phyloP scores from a whole-genome alignment of 2,329 filamentous ascomycete genomes.

The Beauveria varroae region DNA sequence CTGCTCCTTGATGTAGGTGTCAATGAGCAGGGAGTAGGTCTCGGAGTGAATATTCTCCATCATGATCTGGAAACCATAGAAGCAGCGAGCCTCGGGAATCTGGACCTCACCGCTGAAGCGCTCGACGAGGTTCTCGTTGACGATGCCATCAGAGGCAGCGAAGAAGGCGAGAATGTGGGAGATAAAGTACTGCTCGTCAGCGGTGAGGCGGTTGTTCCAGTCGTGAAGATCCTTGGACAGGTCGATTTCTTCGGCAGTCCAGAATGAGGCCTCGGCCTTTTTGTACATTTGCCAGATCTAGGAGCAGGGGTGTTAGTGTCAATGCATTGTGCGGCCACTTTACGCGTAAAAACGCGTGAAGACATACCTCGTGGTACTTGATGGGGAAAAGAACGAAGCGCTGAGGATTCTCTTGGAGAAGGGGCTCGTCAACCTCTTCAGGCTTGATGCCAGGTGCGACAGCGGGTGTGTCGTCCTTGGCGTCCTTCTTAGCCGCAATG shows the following conservation, averaged over 20 bases:
- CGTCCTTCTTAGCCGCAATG: constrained; percentile 43
- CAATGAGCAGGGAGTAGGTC: constrained; percentile 97
- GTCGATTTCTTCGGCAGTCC: constrained; percentile 99
- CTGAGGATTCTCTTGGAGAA: constrained; percentile 90
- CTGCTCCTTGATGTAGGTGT: constrained; percentile 98
- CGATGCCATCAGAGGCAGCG: constrained; percentile 95
- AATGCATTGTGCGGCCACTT: constrained; percentile 40
- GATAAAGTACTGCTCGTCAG: constrained; percentile 97
- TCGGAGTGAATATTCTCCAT: constrained; percentile 99
- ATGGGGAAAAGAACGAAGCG: constrained; percentile 98
- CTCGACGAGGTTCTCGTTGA: constrained; percentile 98
- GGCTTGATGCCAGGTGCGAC: constrained; percentile 50
- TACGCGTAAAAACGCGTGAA: constrained; percentile 56
- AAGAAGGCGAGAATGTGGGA: constrained; percentile 99
- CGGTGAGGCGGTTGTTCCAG: constrained; percentile 96
- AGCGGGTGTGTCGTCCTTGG: constrained; percentile 31
- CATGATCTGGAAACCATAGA: constrained; percentile 99
- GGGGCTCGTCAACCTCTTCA: constrained; percentile 75
- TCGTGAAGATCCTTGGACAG: constrained; percentile 98
- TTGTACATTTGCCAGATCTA: constrained; percentile 99
- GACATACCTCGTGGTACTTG: constrained; percentile 95
- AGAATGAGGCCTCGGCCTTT: constrained; percentile 99
- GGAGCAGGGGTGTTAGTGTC: constrained; percentile 29
- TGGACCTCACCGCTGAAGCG: constrained; percentile 96
- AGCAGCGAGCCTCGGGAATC: constrained; percentile 95